phyloP scores from a whole-genome alignment of 2,329 filamentous ascomycete species.

The Herpotrichia juniperi region DNA sequence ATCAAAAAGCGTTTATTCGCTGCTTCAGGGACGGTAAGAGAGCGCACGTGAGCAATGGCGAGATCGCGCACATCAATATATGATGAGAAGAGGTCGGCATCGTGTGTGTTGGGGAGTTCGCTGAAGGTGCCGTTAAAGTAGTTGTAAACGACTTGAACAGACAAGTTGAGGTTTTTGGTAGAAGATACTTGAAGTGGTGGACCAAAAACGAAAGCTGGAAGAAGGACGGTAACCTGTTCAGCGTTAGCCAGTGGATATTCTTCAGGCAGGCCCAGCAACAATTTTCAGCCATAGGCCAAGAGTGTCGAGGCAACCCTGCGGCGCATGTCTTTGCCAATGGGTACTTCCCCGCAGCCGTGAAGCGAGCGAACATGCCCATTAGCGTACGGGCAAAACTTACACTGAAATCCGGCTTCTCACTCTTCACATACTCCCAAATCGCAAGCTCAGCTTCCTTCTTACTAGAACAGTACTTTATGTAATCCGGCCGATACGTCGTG shows the following conservation, averaged over 20 bases:
- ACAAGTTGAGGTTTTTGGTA: slow-evolving; percentile 41
- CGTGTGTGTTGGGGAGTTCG: slow-evolving; percentile 28
- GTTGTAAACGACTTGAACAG: slow-evolving; percentile 60
- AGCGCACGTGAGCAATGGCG: slow-evolving; percentile 59
- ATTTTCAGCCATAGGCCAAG: too few species aligned
- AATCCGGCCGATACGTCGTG: slow-evolving; percentile 41
- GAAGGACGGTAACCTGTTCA: slow-evolving; percentile 52
- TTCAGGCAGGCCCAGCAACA: too few species aligned
- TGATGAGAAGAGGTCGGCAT: slow-evolving; percentile 50
- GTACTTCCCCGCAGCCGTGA: too few species aligned
- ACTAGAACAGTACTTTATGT: slow-evolving; percentile 60
- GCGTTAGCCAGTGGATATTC: neutral
- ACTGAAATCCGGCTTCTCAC: slow-evolving; percentile 55
- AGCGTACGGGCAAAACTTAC: too few species aligned
- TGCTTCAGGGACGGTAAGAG: slow-evolving; percentile 56
- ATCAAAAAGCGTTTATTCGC: slow-evolving; percentile 61
- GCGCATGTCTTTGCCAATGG: too few species aligned
- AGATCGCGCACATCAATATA: slow-evolving; percentile 63
- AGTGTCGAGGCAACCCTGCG: too few species aligned
- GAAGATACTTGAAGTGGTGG: slow-evolving; percentile 35
- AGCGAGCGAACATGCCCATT: too few species aligned
- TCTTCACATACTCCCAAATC: slow-evolving; percentile 59
- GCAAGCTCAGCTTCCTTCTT: slow-evolving; percentile 62
- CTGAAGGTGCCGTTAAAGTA: slow-evolving; percentile 58
- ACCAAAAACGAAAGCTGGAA: slow-evolving; percentile 62